Evolutionary conservation across 2,329 filamentous ascomycete genomes (phyloP).

Genomic region (Colletotrichum magnum): DNA sequence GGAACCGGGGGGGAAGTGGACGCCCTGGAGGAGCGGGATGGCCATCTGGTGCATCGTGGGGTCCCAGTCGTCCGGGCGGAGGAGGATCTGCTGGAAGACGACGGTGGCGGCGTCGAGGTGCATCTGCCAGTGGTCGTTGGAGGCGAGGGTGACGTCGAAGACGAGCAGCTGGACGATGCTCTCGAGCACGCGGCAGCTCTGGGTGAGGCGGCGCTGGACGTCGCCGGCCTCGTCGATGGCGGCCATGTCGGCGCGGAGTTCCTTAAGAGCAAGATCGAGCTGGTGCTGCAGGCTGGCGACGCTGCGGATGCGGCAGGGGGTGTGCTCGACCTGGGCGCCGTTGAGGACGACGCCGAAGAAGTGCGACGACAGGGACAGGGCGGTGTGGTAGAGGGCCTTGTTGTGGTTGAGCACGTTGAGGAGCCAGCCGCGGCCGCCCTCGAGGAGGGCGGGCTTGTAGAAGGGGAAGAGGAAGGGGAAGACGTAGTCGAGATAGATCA

Average conservation of each 20-base stretch:
- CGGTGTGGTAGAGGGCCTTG: constrained; percentile 70
- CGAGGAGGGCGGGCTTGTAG: constrained; percentile 68
- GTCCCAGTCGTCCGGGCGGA: constrained; percentile 53
- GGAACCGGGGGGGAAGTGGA: constrained; percentile 41
- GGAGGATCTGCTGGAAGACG: constrained; percentile 63
- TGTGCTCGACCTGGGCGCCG: constrained; percentile 44
- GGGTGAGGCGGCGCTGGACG: constrained; percentile 48
- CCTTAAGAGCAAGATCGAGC: constrained; percentile 59
- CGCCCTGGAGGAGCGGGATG: constrained; percentile 21
- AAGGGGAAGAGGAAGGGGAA: constrained; percentile 75
- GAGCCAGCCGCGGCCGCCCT: constrained; percentile 73
- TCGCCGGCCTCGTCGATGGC: constrained; percentile 50
- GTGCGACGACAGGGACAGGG: constrained; percentile 69
- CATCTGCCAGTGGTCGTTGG: constrained; percentile 63
- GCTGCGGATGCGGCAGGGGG: constrained; percentile 41
- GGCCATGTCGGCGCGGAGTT: constrained; percentile 59
- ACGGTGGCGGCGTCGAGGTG: constrained; percentile 65
- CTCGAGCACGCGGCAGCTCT: constrained; percentile 60
- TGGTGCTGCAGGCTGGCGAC: constrained; percentile 57
- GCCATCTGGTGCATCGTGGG: constrained; percentile 49
- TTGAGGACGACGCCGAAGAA: constrained; percentile 66
- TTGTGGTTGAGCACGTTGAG: constrained; percentile 70
- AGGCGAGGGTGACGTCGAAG: constrained; percentile 63
- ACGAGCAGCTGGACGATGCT: constrained; percentile 67
- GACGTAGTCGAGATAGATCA: constrained; percentile 74